Evolutionary conservation across 2,329 filamentous ascomycete species (phyloP), one percentile per base, ranked within the genome.

Genomic region (Cercospora sp.): DNA sequence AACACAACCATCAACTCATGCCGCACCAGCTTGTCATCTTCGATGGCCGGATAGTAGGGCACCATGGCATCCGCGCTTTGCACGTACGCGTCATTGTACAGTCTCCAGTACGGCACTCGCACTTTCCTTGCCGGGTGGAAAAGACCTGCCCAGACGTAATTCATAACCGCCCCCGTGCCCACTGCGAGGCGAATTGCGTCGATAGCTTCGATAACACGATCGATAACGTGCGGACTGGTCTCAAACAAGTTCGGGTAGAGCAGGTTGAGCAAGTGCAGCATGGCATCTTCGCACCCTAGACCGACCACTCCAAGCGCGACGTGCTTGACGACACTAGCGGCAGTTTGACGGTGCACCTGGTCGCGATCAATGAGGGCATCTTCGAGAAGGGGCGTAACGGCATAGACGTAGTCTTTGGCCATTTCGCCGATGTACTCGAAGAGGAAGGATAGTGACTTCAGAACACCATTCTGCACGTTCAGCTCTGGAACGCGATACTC

Each of bases 391-490:
- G 95, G 95, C 2, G 94, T 97, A 36, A 99, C 94, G 18, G 96
- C 95, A 77, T 99, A 99, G 77, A 99, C 95, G 79, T 99, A 99
- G 81, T 99, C 95, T 82, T 98, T 99, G 71, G 93, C 78, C 95
- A 99, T 98, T 81, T 99, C 95, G 71, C 95, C 95, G 79, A 99
- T 99, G 81, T 99, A 99, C 78, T 99, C 95, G 77, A 98, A 99
- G 69, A 99, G 86, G 86, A 99, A 99, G 6, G 92, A 96, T 63
- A 99, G 86, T 5, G 94, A 94, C 80, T 99, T 99, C 78, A 99
- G 89, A 36, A 99, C 95, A 82, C 95, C 95, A 75, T 99, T 99
- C 79, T 99, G 95, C 28, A 99, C 95, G 78, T 99, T 99, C 73
- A 99, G 90, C 81, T 99, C 95, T 0, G 95, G 95, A 8, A 99